Base-by-base conservation (phyloP, 805 yeast genomes). In the Ogataea salicorniae region DNA sequence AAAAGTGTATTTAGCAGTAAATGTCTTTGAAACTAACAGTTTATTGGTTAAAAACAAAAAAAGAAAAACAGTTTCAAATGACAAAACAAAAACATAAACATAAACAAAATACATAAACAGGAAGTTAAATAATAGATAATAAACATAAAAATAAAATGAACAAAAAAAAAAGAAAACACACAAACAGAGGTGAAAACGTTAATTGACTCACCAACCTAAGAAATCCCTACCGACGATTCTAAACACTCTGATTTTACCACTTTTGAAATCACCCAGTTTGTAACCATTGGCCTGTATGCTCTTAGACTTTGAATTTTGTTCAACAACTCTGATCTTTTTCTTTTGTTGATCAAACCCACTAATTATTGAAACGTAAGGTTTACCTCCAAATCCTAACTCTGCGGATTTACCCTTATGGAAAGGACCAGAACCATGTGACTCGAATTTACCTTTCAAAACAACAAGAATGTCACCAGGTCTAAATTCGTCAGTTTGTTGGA, bases 391-490 rank as follows among this genome's bases (percentile, higher is more conserved):
- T 14, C 95, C 95, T 15, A 82, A 72, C 6, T 76, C 77, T n/a
- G 74, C 63, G 2, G 73, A 57, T 39, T 62, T 62, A 31, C 33
- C 39, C 23, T 56, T 61, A 34, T 56, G 56, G 50, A 63, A 55
- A 1, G 59, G 56, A 16, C 58, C 58, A 20, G 81, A 77, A 45
- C 76, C 75, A 55, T 83, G 87, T 6, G 82, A 78, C 52, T 77
- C 80, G 67, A 92, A 91, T 50, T 76, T 76, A 6, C 89, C 96
- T 47, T 81, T 81, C 57, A 83, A 78, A 52, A 89, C 77, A 44
- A 89, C 86, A 38, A 89, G 66, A 9, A 92, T 74, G 64, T 94
- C 98, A 50, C 99, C 99, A 0, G 95, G 83, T 42, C 77, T 74
- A 46, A 90, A 77, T 37, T 81, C 85, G 46, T 80, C 89, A 31